A percentile compares a stretch with the other conserved stretches of the same genome.
Evolutionary conservation across 305 asterid species (phyloP).

Genomic region (Fraxinus sp.): DNA sequence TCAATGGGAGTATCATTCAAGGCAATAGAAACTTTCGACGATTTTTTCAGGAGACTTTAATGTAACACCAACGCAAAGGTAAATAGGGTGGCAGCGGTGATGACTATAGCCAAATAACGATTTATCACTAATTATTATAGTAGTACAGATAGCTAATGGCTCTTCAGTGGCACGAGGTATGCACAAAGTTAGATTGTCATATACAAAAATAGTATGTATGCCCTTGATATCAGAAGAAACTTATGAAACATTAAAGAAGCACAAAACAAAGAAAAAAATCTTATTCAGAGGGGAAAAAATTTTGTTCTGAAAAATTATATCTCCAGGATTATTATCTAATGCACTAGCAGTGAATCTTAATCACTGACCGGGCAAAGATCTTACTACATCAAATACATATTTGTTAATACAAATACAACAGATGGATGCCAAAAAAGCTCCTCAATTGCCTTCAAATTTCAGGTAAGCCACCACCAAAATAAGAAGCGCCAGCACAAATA

Average conservation of each 20-base stretch:
- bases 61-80: neutral
- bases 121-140: neutral
- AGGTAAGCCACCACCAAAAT: neutral
- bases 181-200: neutral
- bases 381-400: neutral
- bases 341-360: neutral
- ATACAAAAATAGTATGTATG: neutral
- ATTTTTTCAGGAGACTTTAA: neutral
- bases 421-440: neutral
- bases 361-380: neutral
- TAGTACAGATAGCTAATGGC: neutral
- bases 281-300: neutral
- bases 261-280: neutral
- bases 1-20: conserved; percentile 39
- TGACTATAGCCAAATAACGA: neutral
- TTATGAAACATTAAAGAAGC: neutral
- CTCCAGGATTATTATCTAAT: neutral
- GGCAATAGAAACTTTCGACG: conserved; percentile 4
- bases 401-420: neutral
- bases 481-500: neutral
- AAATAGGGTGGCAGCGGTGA: neutral
- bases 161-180: neutral
- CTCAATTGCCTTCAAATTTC: neutral
- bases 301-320: neutral
- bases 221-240: neutral